A percentile compares a stretch with the other conserved stretches of the same genome.
phyloP scores from a whole-genome alignment of 164 flowering plant species.

The Nymphaea thermarum region DNA sequence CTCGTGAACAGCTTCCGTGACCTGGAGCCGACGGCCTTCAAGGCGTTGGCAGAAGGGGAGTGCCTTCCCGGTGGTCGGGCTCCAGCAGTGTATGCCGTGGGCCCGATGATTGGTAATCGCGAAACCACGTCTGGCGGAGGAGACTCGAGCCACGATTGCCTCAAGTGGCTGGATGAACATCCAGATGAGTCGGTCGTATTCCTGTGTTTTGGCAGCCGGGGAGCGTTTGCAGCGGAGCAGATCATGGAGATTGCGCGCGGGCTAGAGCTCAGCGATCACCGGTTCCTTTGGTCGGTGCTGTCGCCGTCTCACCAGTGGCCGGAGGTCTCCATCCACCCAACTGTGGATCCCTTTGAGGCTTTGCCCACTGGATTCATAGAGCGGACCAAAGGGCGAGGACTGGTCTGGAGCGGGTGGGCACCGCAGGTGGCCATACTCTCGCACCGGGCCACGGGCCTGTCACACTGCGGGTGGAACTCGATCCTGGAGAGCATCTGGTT shows the following conservation, averaged over 20 bases:
- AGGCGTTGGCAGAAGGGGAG: neutral
- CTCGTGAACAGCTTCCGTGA: neutral
- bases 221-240: neutral
- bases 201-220: conserved; percentile 2
- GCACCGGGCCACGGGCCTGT: conserved; percentile 28
- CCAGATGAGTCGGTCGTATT: neutral
- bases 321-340: neutral
- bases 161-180: conserved; percentile 3
- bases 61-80: neutral
- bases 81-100: neutral
- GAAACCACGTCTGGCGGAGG: neutral
- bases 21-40: neutral
- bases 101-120: neutral
- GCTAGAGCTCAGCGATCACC: conserved; percentile 12
- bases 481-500: conserved; percentile 31
- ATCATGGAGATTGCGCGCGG: conserved; percentile 10
- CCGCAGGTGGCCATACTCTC: conserved; percentile 29
- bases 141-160: neutral
- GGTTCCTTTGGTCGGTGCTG: conserved; percentile 25
- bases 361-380: conserved; percentile 31
- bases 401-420: conserved; percentile 27
- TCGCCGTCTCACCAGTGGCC: neutral
- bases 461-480: conserved; percentile 57
- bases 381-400: conserved; percentile 23
- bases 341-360: conserved; percentile 1